Evolutionary conservation across 768 basidiomycete genomes (phyloP), one percentile per base, ranked within the genome.

Genomic region (Boletus tylopilopsis): DNA sequence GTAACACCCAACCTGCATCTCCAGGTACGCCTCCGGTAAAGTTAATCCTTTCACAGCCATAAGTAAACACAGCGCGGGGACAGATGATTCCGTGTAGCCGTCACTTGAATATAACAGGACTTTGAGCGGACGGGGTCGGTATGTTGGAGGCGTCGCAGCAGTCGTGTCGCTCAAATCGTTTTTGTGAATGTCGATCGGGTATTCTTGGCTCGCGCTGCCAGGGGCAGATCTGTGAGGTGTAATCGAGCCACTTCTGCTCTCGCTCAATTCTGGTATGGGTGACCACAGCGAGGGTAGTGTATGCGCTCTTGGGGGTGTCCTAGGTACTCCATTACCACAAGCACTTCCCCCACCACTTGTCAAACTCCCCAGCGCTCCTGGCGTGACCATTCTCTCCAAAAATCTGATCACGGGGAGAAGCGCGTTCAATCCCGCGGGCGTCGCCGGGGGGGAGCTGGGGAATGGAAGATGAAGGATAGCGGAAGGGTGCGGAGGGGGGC

Each of bases 41-140:
- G 74, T 69, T 30, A 87, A 69, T 18, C 73, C 71, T 48, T 79
- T 80, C 45, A 84, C 71, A 22, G 80, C 81, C 94, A 98, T 97
- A 54, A 96, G 73, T 43, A 95, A 79, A 55, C 82, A 82, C 45
- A 97, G 75, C 19, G 93, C 94, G 45, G 92, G 82, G 6, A 94
- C 83, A 22, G 87, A 88, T 10, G 90, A 88, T 68, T 97, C 94
- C 21, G 95, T 97, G 72, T 95, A 93, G 42, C 90, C 92, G 64
- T 94, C 92, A 16, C 85, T 79, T 16, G 85, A 87, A 67, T 91
- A 89, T 24, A 94, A 66, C 53, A 94, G 76, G 47, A 94, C 71
- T 63, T 90, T 90, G 47, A 84, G 71, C 6, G 87, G 87, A 25
- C 77, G 72, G 24, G 79, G 78, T 52, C 76, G 79, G 24, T 67